Percentiles rank a stretch among this genome's conserved stretches.
Evolutionary conservation across 2,329 filamentous ascomycete genomes (phyloP).

Genomic region (Aspergillus costaricaensis): DNA sequence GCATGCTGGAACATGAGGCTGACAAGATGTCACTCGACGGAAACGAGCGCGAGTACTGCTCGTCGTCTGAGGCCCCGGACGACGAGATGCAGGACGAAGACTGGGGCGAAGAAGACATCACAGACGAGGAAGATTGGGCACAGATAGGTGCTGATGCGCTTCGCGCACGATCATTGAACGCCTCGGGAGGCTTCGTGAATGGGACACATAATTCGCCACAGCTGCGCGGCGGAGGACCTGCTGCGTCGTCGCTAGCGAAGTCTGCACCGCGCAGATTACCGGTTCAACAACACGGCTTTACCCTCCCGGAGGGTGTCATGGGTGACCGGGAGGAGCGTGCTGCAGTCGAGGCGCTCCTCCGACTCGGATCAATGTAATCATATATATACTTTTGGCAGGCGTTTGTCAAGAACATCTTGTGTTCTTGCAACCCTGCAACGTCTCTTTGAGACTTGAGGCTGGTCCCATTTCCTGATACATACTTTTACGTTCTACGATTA

Average conservation of each 20-base stretch:
- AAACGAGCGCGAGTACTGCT: slow-evolving; percentile 63
- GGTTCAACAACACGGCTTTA: slow-evolving; percentile 36
- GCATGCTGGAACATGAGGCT: slow-evolving; percentile 79
- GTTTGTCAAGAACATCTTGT: slow-evolving; percentile 18
- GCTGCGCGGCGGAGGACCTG: slow-evolving; percentile 37
- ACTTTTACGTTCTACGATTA: slow-evolving; percentile 19
- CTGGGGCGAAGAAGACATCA: slow-evolving; percentile 81
- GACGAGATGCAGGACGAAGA: slow-evolving; percentile 70
- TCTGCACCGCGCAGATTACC: slow-evolving; percentile 41
- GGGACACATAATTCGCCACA: slow-evolving; percentile 32
- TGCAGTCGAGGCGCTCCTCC: slow-evolving; percentile 52
- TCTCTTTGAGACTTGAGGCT: slow-evolving; percentile 18
- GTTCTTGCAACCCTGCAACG: slow-evolving; percentile 10
- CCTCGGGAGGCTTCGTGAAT: slow-evolving; percentile 43
- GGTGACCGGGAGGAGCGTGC: slow-evolving; percentile 47
- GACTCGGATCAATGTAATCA: slow-evolving; percentile 51
- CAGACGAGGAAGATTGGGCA: slow-evolving; percentile 96
- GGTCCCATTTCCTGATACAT: slow-evolving; percentile 12
- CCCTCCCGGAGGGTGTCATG: slow-evolving; percentile 37
- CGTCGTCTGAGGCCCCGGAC: slow-evolving; percentile 72
- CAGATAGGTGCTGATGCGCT: slow-evolving; percentile 83
- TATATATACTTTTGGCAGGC: slow-evolving; percentile 27
- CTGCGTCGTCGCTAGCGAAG: slow-evolving; percentile 42
- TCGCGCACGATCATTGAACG: slow-evolving; percentile 63
- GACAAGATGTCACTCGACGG: slow-evolving; percentile 94